Base-by-base conservation (phyloP, 768 basidiomycete genomes). In the Rhizopogon vulgaris region DNA sequence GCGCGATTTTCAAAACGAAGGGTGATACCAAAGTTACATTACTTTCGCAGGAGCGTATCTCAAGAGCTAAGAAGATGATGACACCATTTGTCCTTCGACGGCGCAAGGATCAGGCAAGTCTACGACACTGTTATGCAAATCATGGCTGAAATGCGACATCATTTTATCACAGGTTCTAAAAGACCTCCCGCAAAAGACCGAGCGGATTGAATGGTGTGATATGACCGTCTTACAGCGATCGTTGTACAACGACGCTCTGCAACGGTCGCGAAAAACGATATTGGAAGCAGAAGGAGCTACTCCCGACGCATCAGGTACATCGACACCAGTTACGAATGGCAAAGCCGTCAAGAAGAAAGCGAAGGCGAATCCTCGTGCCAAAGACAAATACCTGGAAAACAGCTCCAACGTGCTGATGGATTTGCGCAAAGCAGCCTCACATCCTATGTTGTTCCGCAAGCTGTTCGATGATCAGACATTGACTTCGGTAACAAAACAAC, bases 1-100 rank as follows among this genome's bases (percentile, higher is more conserved):
- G 93, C 12, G 87, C 94, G 6, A 95, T 99, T 58, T 99, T 99
- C 80, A 98, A 96, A 68, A 90, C 91, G 36, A 92, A 90, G 57
- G 90, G 92, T n/a, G 90, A 94, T 61, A 85, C 89, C 11, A 89
- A 89, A 53, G 81, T 89, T 46, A 87, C 90, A 25, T 69, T 97
- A 22, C 84, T 98, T 24, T 90, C 95, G 4, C 87, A 91, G 63
- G 88, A 94, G 65, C 88, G 96, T 46, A 90, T 97, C 22, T 92
- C 90, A 17, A 75, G 94, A 56, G 96, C 96, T 6, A 95, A 97
- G 72, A 93, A 92, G 67, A 97, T 99, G 94, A 93, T 99, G 89
- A 96, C 93, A 6, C 96, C 96, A 0, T 99, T 99, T 66, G 94
- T 98, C 22, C 76, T 99, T 17, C 87, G 96, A n/a, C 81, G 96